A percentile compares a stretch with the other conserved stretches of the same genome.
Conservation (phyloP, 2,329 filamentous ascomycete species). For the Tolypocladium ophioglossoides region DNA sequence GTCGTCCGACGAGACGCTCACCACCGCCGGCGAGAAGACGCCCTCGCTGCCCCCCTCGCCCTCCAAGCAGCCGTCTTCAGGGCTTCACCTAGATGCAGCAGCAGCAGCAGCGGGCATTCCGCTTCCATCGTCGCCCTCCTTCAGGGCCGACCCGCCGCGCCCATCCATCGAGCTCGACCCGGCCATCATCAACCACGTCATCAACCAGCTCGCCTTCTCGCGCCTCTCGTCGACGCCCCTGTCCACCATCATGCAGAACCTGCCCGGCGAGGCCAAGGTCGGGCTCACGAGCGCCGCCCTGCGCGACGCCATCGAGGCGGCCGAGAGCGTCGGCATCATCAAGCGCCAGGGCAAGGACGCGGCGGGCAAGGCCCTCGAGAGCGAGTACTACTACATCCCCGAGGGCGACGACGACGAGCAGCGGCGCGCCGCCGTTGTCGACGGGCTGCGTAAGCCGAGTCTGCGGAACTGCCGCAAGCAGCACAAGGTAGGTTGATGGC, state of each 20-base stretch:
- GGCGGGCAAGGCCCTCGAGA: constrained; percentile 84
- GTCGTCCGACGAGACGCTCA: constrained; percentile 11
- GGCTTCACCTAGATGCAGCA: neutral
- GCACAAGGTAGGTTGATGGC: constrained; percentile 68
- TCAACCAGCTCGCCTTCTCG: constrained; percentile 93
- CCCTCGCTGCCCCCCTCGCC: constrained; percentile 13
- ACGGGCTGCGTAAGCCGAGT: constrained; percentile 79
- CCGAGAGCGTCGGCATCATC: constrained; percentile 79
- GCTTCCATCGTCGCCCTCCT: constrained; percentile 9
- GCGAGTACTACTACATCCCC: constrained; percentile 93
- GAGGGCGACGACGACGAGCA: constrained; percentile 74
- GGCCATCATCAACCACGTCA: constrained; percentile 66
- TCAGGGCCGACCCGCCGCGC: too few species aligned
- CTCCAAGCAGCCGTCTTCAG: constrained; percentile 9
- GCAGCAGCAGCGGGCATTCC: neutral
- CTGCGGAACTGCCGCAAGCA: constrained; percentile 85
- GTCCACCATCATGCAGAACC: constrained; percentile 77
- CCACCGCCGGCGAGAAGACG: constrained; percentile 6
- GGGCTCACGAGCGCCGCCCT: constrained; percentile 54
- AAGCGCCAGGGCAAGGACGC: constrained; percentile 88
- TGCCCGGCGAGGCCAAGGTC: constrained; percentile 56
- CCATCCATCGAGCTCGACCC: constrained; percentile 25
- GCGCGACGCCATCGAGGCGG: constrained; percentile 60
- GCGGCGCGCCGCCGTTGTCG: constrained; percentile 71
- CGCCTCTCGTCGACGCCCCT: constrained; percentile 85